phyloP scores from a whole-genome alignment of 192 early-diverging fungal genomes.

The Chytriomyces sp. region DNA sequence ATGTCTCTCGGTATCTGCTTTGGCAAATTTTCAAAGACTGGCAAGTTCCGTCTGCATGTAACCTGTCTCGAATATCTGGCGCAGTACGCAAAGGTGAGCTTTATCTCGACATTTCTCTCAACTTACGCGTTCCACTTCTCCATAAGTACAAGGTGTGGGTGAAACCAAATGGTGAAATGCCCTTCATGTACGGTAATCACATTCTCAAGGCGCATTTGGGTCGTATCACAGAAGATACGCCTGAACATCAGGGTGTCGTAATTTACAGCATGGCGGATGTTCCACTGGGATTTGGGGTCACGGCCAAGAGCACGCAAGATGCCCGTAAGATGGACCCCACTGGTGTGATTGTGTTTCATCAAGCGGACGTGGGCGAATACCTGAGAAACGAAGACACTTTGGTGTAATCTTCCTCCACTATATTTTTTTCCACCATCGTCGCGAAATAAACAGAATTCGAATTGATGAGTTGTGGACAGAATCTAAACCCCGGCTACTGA shows the following conservation, averaged over 20 bases:
- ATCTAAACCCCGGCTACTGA: neutral
- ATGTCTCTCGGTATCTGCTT: constrained; percentile 94
- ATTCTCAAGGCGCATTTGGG: constrained; percentile 96
- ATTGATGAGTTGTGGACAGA: no score
- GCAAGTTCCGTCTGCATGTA: constrained; percentile 94
- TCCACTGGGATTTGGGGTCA: constrained; percentile 96
- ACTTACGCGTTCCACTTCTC: neutral
- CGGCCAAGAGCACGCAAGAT: constrained; percentile 89
- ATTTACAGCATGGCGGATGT: constrained; percentile 92
- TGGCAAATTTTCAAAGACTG: constrained; percentile 98
- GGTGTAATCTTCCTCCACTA: constrained; percentile 27
- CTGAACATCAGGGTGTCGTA: constrained; percentile 96
- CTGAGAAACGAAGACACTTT: constrained; percentile 56
- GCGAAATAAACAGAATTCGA: no score
- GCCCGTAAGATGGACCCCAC: constrained; percentile 92
- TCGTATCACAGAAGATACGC: constrained; percentile 97
- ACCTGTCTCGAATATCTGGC: constrained; percentile 90
- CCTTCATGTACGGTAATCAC: constrained; percentile 98
- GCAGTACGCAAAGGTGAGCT: constrained; percentile 85
- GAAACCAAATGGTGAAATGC: constrained; percentile 99
- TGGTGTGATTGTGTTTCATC: constrained; percentile 92
- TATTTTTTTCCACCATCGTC: neutral
- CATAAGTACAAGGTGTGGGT: constrained; percentile 95
- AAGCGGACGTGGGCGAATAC: constrained; percentile 98
- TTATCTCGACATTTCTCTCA: neutral